Evolutionary conservation across 805 yeast species (phyloP), one percentile per base, ranked within the genome.

Genomic region (Limtongozyma cylindracea): DNA sequence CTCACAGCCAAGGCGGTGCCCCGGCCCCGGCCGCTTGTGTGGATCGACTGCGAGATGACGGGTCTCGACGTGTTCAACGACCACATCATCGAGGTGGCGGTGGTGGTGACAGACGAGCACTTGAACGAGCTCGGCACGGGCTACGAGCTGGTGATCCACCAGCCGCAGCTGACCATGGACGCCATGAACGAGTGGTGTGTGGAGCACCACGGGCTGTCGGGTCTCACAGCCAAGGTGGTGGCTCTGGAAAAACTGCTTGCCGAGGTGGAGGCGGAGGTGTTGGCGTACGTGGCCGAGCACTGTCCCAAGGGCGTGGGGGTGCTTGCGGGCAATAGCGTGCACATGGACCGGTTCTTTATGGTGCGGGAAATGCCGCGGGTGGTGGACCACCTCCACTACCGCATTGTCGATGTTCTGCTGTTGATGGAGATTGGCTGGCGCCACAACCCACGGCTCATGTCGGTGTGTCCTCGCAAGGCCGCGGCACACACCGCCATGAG

Each of bases 1-100:
- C n/a, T n/a, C n/a, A n/a, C n/a, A 18, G 22, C 31, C 10, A 27
- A 25, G 17, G 22, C 20, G 8, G 5, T 17, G 8, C 5, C 5
- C 11, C 10, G 29, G 14, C 24, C 19, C 27, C 38, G 41, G 24
- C 56, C 56, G 2, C 52, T 84, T 11, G 91, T 88, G 4, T 88
- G 98, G 98, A 57, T 88, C 10, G 98, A 88, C 46, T 88, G 96
- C 45, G 98, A 88, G 41, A 88, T 88, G 98, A 88, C 99, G 0
- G 99, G 99, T 0, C 48, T 88, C 18, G 72, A 84, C 33, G 65
- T 68, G n/a, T 42, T 47, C 21, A 53, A 56, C n/a, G 96, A 88
- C 39, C 64, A 60, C 26, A 82, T 88, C 32, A 74, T 88, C 27
- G 98, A 88, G 43, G 68, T 88, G 13, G 77, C 94, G 39, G 80